phyloP scores from a whole-genome alignment of 2,329 filamentous ascomycete species.

The Aureobasidium uvarum region DNA sequence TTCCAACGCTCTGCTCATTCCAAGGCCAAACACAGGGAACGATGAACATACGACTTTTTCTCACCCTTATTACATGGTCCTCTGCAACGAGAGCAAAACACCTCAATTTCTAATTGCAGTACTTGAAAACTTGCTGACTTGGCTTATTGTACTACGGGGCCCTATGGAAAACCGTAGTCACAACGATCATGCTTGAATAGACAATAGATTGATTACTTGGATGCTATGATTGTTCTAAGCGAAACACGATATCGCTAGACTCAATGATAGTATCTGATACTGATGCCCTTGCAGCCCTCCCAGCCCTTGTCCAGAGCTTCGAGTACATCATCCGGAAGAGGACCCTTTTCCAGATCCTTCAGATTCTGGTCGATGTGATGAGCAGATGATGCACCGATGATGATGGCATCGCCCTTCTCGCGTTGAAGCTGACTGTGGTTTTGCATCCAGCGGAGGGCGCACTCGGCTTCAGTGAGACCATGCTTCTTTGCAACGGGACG shows the following conservation, averaged over 20 bases:
- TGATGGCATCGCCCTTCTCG: slow-evolving; percentile 41
- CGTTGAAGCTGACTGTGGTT: slow-evolving; percentile 45
- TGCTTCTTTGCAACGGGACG: slow-evolving; percentile 42
- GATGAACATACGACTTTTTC: not conserved
- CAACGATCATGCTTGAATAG: not conserved
- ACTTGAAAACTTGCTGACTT: not conserved
- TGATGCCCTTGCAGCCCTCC: slow-evolving; percentile 37
- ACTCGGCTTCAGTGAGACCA: slow-evolving; percentile 45
- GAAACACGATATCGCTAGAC: not conserved
- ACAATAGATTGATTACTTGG: not conserved
- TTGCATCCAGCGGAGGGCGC: slow-evolving; percentile 48
- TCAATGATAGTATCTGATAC: slow-evolving; percentile 40
- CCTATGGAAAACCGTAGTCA: not conserved
- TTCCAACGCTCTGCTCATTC: not conserved
- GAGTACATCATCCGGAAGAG: slow-evolving; percentile 44
- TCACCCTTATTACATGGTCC: not conserved
- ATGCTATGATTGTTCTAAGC: not conserved
- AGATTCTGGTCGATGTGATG: slow-evolving; percentile 45
- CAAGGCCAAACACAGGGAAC: not conserved
- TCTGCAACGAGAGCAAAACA: not conserved
- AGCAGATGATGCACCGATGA: slow-evolving; percentile 42
- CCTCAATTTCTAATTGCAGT: not conserved
- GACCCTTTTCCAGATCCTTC: slow-evolving; percentile 42
- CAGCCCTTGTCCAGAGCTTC: slow-evolving; percentile 43
- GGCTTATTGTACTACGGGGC: not conserved